phyloP scores from a whole-genome alignment of 192 early-diverging fungal species.

The Martensiomyces pterosporus region DNA sequence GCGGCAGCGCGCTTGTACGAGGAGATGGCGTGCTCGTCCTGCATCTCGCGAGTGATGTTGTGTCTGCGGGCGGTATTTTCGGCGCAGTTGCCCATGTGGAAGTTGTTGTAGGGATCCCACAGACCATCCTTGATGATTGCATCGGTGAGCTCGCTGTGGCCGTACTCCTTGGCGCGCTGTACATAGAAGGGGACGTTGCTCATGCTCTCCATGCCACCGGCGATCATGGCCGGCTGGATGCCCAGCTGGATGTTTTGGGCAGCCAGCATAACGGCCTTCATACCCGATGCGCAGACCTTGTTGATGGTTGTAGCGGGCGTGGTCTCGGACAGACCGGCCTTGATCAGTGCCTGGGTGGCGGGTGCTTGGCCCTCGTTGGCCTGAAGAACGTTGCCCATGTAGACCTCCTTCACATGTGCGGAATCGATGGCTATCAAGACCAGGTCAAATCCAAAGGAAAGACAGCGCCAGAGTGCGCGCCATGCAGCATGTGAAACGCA shows the following conservation, averaged over 20 bases:
- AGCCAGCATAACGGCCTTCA: slow-evolving; percentile 95
- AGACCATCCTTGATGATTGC: slow-evolving; percentile 95
- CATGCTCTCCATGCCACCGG: slow-evolving; percentile 97
- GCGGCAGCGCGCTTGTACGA: slow-evolving; percentile 88
- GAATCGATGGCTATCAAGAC: slow-evolving; percentile 72
- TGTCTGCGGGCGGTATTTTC: slow-evolving; percentile 86
- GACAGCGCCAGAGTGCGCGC: no score
- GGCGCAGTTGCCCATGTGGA: slow-evolving; percentile 73
- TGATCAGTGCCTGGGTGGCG: slow-evolving; percentile 84
- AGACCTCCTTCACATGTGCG: slow-evolving; percentile 85
- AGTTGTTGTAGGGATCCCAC: slow-evolving; percentile 93
- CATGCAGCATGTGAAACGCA: no score
- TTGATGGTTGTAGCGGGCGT: slow-evolving; percentile 97
- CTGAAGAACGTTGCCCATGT: slow-evolving; percentile 94
- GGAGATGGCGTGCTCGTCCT: slow-evolving; percentile 81
- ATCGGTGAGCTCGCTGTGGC: slow-evolving; percentile 75
- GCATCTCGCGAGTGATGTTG: slow-evolving; percentile 81
- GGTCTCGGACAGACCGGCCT: slow-evolving; percentile 67
- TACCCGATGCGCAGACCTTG: slow-evolving; percentile 98
- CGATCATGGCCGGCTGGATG: slow-evolving; percentile 75
- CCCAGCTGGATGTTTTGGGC: slow-evolving; percentile 80
- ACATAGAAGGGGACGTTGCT: slow-evolving; percentile 79
- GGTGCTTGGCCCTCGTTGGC: slow-evolving; percentile 88
- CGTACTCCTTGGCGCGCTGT: slow-evolving; percentile 65
- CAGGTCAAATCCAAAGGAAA: neutral